phyloP scores from a whole-genome alignment of 352 stramenopile genomes.

The Pythium utonaiense region DNA sequence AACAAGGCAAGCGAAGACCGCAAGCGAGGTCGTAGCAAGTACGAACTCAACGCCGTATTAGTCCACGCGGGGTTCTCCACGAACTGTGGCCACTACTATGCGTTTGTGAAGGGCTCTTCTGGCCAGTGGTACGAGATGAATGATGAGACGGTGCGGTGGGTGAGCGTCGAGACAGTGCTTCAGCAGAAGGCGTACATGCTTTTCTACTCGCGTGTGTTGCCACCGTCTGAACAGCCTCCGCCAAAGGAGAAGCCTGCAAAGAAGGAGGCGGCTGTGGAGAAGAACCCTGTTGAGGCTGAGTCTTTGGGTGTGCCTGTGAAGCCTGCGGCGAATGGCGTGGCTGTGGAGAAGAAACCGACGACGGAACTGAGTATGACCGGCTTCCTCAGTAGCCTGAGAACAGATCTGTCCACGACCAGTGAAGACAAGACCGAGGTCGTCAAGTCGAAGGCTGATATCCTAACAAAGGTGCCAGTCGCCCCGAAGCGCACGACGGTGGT shows the following conservation, averaged over 20 bases:
- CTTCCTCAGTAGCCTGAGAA: conserved; percentile 64
- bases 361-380: conserved; percentile 58
- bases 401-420: conserved; percentile 8
- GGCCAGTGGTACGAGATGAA: conserved; percentile 94
- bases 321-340: background rate
- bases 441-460: conserved; percentile 8
- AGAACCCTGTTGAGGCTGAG: background rate
- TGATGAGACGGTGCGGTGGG: conserved; percentile 84
- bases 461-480: conserved; percentile 8
- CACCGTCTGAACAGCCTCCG: conserved; percentile 30
- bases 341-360: background rate
- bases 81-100: conserved; percentile 89
- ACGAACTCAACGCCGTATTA: conserved; percentile 79
- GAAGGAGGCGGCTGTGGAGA: conserved; percentile 5
- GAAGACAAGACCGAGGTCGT: background rate
- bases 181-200: conserved; percentile 90
- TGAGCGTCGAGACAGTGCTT: conserved; percentile 83
- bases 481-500: conserved; percentile 7
- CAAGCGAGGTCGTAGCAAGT: conserved; percentile 47
- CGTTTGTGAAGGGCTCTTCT: conserved; percentile 84
- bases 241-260: conserved; percentile 29
- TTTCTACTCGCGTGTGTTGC: conserved; percentile 83
- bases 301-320: conserved; percentile 2
- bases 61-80: conserved; percentile 88
- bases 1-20: conserved; percentile 49